Conservation (phyloP, 83 land plant species). For the Thuja plicata region DNA sequence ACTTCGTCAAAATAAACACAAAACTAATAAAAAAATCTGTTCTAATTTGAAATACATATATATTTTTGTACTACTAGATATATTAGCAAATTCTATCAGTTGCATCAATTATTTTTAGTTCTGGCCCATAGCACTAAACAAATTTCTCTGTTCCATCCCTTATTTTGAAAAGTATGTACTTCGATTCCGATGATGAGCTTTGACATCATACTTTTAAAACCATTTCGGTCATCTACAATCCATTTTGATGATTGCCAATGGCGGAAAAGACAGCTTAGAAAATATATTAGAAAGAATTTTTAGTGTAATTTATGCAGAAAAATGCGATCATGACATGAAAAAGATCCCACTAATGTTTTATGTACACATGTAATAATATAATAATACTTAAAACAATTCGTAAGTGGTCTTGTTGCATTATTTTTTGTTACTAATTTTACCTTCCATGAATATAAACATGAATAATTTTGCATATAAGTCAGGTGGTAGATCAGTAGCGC, state of each 20-base stretch:
- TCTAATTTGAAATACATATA: no score
- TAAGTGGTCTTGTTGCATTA: background rate
- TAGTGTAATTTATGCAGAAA: no score
- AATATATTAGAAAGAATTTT: no score
- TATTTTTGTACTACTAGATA: no score
- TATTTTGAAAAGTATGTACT: background rate
- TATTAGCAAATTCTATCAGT: no score
- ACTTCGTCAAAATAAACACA: no score
- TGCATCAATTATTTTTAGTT: no score
- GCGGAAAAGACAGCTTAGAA: background rate
- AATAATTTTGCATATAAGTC: slow-evolving; percentile 1
- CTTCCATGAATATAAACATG: background rate
- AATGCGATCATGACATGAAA: background rate
- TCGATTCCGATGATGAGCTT: no score
- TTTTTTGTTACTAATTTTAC: background rate
- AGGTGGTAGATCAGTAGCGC: background rate
- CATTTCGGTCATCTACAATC: no score
- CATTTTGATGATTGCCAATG: no score
- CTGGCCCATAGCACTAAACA: background rate
- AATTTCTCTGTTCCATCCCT: background rate
- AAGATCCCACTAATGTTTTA: background rate
- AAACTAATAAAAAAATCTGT: no score
- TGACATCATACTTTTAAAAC: no score
- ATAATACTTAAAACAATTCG: background rate
- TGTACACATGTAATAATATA: background rate